Percentiles rank a stretch among this genome's conserved stretches.
Conservation (phyloP, 176 grass and related monocot species). For the barley (Hordeum vulgare) region DNA sequence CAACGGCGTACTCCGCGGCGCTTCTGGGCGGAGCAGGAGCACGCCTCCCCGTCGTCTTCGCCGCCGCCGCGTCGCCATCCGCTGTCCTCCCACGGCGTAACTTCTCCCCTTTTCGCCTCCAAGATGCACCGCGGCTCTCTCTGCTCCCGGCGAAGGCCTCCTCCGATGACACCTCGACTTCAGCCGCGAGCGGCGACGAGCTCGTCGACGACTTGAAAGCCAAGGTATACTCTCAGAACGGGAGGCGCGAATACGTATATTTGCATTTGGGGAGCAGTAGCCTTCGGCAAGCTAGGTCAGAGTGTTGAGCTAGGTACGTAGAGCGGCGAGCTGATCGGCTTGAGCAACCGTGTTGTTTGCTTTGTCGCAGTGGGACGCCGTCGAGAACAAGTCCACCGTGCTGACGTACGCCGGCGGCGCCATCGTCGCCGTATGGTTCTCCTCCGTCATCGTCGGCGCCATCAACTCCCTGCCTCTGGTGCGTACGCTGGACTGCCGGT, state of each 20-base stretch:
- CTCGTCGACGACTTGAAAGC: conserved; percentile 62
- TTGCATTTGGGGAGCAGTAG: no score
- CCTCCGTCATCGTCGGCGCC: conserved; percentile 67
- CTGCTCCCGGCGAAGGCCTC: conserved; percentile 47
- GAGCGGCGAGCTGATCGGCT: background rate
- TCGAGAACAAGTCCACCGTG: conserved; percentile 87
- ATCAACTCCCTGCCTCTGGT: conserved; percentile 92
- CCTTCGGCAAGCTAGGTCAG: no score
- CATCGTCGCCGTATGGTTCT: conserved; percentile 70
- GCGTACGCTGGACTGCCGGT: conserved; percentile 4
- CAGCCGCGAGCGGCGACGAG: conserved; percentile 38
- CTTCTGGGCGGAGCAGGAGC: conserved; percentile 48
- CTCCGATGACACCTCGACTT: conserved; percentile 50
- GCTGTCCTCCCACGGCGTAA: conserved; percentile 13
- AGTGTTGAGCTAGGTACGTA: background rate
- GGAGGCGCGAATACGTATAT: background rate
- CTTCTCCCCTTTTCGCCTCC: conserved; percentile 26
- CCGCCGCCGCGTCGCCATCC: conserved; percentile 10
- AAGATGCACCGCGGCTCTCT: conserved; percentile 43
- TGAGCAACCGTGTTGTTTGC: background rate
- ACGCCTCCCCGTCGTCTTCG: conserved; percentile 16
- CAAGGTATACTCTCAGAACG: conserved; percentile 48
- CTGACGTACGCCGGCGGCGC: conserved; percentile 75
- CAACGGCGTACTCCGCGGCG: conserved; percentile 58
- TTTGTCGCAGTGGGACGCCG: conserved; percentile 63